These are phyloP conservation scores for Aspergillus jensenii DNA, from an alignment of 2,329 filamentous ascomycete genomes.

Conservation along the genomic window DNA sequence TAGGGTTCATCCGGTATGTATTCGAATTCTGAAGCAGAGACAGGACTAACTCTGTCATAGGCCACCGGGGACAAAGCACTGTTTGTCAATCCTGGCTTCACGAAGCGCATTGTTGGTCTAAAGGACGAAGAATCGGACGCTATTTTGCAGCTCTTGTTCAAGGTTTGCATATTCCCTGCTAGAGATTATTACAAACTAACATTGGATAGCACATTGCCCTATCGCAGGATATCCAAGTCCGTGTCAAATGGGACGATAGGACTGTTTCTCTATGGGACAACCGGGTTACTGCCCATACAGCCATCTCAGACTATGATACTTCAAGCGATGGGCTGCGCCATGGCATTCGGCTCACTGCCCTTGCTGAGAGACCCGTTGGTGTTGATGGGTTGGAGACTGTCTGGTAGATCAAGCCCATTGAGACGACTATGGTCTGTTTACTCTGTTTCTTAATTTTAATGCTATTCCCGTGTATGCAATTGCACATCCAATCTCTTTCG, in stretches of 20 bases:
- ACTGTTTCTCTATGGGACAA: constrained; percentile 12
- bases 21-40: background rate
- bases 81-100: constrained; percentile 36
- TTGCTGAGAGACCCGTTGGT: constrained; percentile 4
- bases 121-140: constrained; percentile 11
- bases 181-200: background rate
- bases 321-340: background rate
- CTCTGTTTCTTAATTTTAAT: too few relatives aligned
- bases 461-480: too few relatives aligned
- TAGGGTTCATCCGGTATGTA: constrained; percentile 28
- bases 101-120: constrained; percentile 17
- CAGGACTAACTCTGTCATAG: background rate
- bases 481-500: too few relatives aligned
- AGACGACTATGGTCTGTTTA: too few relatives aligned
- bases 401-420: background rate
- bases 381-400: constrained; percentile 8
- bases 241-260: constrained; percentile 11
- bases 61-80: constrained; percentile 34
- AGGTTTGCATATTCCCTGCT: background rate
- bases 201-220: constrained; percentile 1
- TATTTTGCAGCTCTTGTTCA: constrained; percentile 7
- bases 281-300: constrained; percentile 9
- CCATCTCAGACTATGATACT: constrained; percentile 5
- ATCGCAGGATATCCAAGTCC: constrained; percentile 11
- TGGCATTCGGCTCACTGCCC: constrained; percentile 2